Conservation (phyloP, 352 stramenopile species). For the Globisporangium rhizosaccharum region DNA sequence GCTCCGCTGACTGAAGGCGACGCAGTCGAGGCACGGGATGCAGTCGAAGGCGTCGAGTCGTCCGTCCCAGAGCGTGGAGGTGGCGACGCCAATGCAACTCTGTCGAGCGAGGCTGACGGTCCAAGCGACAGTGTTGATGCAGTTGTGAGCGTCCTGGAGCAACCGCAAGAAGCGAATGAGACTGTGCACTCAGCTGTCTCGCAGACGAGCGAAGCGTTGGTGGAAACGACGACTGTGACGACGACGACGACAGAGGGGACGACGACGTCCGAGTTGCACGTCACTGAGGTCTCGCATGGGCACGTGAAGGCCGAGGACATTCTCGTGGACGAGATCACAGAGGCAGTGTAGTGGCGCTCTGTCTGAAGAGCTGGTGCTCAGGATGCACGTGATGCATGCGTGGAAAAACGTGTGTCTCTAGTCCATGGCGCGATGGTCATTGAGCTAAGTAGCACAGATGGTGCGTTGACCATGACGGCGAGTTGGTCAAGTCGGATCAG, state of each 20-base stretch:
- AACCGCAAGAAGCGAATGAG: not conserved
- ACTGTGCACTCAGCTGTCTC: too few relatives aligned
- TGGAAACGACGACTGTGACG: not conserved
- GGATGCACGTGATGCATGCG: not conserved
- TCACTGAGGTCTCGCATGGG: not conserved
- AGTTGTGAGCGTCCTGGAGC: not conserved
- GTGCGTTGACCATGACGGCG: not conserved
- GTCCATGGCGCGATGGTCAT: not conserved
- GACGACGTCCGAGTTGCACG: not conserved
- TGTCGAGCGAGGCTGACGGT: too few relatives aligned
- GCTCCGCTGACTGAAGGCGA: not conserved
- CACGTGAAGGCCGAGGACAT: conserved; percentile 44
- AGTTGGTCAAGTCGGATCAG: not conserved
- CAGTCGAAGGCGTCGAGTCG: not conserved
- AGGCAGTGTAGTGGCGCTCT: conserved; percentile 26
- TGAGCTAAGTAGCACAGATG: not conserved
- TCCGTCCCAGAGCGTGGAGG: too few relatives aligned
- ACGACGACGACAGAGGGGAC: not conserved
- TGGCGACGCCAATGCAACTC: not conserved
- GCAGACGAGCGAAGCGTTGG: too few relatives aligned
- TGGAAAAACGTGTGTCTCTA: not conserved
- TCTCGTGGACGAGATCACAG: conserved; percentile 54
- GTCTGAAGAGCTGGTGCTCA: not conserved
- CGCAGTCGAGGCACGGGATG: not conserved
- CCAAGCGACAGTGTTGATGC: not conserved